These are phyloP conservation scores for Blepharisma stoltei DNA, from an alignment of 73 alveolate species.

Conservation along the genomic window DNA sequence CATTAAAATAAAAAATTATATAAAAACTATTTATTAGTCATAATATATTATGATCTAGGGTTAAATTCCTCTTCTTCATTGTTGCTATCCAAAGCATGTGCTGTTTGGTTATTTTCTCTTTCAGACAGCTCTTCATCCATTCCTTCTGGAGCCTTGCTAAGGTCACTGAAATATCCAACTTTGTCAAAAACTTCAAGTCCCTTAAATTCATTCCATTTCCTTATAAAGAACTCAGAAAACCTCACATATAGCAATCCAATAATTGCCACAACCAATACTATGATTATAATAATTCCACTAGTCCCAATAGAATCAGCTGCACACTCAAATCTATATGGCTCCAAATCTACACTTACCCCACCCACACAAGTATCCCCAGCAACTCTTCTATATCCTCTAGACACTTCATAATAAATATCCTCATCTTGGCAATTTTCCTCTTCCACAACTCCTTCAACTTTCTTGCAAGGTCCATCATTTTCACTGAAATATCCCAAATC, in stretches of 20 bases:
- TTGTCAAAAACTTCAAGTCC: neutral
- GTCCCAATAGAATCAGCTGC: neutral
- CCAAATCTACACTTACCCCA: slow-evolving; percentile 44
- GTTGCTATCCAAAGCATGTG: neutral
- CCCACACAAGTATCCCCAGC: slow-evolving; percentile 92
- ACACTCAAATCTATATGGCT: neutral
- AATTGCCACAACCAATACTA: neutral
- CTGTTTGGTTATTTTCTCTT: neutral
- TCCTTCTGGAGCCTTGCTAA: slow-evolving; percentile 22
- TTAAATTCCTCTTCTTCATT: neutral
- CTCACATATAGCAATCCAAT: neutral
- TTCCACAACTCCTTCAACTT: slow-evolving; percentile 23
- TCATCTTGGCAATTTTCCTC: slow-evolving; percentile 31
- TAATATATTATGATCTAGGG: neutral
- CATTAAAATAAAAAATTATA: too few relatives aligned
- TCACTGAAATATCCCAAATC: slow-evolving; percentile 80
- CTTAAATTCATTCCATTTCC: neutral
- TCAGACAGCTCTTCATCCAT: slow-evolving; percentile 9
- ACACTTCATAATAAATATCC: slow-evolving; percentile 43
- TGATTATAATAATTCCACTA: neutral
- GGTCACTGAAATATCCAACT: neutral
- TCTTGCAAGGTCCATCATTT: slow-evolving; percentile 45
- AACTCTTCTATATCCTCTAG: slow-evolving; percentile 83
- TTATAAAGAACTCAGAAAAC: neutral
- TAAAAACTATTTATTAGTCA: too few relatives aligned